Percentiles rank a stretch among this genome's conserved stretches.
Evolutionary conservation across 2,329 filamentous ascomycete species (phyloP).

Genomic region (Verticillium nonalfalfae): DNA sequence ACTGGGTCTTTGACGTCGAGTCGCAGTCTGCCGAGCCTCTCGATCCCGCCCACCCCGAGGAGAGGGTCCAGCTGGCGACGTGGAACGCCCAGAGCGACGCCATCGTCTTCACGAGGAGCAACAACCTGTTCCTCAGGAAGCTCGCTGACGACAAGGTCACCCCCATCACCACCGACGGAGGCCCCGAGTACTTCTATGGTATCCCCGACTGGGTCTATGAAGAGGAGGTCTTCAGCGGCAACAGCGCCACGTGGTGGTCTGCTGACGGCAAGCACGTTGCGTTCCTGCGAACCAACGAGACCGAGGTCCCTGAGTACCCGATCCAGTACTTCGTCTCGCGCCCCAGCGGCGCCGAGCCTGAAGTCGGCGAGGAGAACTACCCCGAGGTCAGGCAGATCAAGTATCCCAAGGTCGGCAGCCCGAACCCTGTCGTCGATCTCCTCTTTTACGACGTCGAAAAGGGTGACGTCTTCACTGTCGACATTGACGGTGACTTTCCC

Average conservation of each 20-base stretch:
- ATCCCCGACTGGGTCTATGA: conserved; percentile 95
- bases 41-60: conserved; percentile 59
- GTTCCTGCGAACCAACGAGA: conserved; percentile 83
- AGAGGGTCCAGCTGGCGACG: conserved; percentile 71
- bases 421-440: conserved; percentile 84
- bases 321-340: conserved; percentile 89
- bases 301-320: conserved; percentile 82
- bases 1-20: conserved; percentile 89
- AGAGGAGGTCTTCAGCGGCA: conserved; percentile 67
- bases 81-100: conserved; percentile 88
- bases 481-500: conserved; percentile 69
- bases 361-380: conserved; percentile 74
- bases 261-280: conserved; percentile 74
- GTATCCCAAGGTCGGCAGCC: conserved; percentile 91
- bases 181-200: conserved; percentile 86
- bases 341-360: conserved; percentile 67
- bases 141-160: conserved; percentile 46
- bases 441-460: conserved; percentile 82
- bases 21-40: conserved; percentile 72
- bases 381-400: conserved; percentile 90
- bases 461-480: conserved; percentile 72
- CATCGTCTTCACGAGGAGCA: conserved; percentile 81
- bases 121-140: conserved; percentile 81
- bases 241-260: conserved; percentile 83
- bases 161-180: conserved; percentile 81